Evolutionary conservation across 1,284 basidiomycete genomes (phyloP).

Genomic region (Cystobasidium slooffiae): DNA sequence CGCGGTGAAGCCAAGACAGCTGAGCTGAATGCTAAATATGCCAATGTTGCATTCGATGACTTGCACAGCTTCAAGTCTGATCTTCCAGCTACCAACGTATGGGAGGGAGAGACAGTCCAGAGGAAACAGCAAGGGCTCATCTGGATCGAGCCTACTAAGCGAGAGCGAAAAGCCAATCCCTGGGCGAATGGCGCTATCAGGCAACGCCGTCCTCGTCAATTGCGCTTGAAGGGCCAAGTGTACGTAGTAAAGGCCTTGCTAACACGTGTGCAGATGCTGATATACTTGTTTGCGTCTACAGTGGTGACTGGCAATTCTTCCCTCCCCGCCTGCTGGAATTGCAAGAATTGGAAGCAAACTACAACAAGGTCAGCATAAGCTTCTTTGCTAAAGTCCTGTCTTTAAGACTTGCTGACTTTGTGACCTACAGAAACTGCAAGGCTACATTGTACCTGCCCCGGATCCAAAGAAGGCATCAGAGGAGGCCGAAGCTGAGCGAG

Average conservation of each 20-base stretch:
- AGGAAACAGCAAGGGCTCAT: slow-evolving; percentile 75
- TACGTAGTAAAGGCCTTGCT: no score
- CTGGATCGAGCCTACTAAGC: slow-evolving; percentile 89
- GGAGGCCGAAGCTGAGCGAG: slow-evolving; percentile 79
- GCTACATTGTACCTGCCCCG: slow-evolving; percentile 72
- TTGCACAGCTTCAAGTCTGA: slow-evolving; percentile 97
- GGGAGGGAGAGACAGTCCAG: slow-evolving; percentile 90
- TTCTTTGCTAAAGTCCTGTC: background rate
- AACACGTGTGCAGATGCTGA: no score
- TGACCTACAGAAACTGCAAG: slow-evolving; percentile 66
- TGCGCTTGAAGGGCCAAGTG: slow-evolving; percentile 37
- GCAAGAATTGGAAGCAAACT: slow-evolving; percentile 85
- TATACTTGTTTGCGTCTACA: background rate
- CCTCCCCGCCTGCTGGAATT: slow-evolving; percentile 78
- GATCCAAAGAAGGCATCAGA: slow-evolving; percentile 76
- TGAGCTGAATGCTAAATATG: slow-evolving; percentile 90
- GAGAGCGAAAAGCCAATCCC: slow-evolving; percentile 95
- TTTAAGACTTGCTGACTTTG: background rate
- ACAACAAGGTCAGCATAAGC: slow-evolving; percentile 68
- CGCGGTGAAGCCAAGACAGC: slow-evolving; percentile 89
- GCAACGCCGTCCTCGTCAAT: slow-evolving; percentile 36
- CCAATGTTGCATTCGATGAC: slow-evolving; percentile 89
- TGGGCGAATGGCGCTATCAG: slow-evolving; percentile 60
- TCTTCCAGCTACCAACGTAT: slow-evolving; percentile 84
- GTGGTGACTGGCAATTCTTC: slow-evolving; percentile 91